Evolutionary conservation across 2,329 filamentous ascomycete species (phyloP), one percentile per base, ranked within the genome.

Genomic region (Fusarium scirpi): DNA sequence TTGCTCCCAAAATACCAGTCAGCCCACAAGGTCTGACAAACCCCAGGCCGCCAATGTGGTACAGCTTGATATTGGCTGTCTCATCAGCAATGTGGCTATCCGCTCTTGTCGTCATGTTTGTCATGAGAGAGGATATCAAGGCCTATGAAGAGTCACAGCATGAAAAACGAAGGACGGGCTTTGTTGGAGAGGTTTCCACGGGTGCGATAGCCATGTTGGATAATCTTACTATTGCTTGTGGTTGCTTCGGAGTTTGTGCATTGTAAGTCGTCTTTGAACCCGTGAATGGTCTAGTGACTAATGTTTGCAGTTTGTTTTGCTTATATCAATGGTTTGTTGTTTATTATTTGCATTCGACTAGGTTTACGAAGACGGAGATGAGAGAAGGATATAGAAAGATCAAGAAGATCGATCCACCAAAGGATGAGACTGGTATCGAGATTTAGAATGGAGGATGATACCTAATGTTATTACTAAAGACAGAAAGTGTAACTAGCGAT

Each of bases 201-300:
- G 67, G 67, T 4, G 16, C 67, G 1, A 32, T 70, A 12, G 54
- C 48, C 3, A 48, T 68, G 63, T 18, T 70, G 41, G 43, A 71
- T 16, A 70, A 68, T 8, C 60, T 70, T 4, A 45, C 58, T 6
- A 65, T 68, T n/a, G 51, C 63, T 2, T 71, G 67, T 20, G 68
- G 67, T 12, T 68, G 67, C 12, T 71, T 71, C 29, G 68, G 63
- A 13, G 43, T 70, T 29, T 60, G 49, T 11, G 63, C 67, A 18
- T 71, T 70, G 68, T 71, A 30, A 48, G 67, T 67, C 22, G 4
- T 1, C 0, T 4, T 52, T 27, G 18, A 5, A 16, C 12, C 7
- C 13, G 13, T 12, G 2, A 11, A 13, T 3, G 6, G 8, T 5
- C 9, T 2, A 16, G 18, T 53, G 4, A 1, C 49, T 53, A 4